Percentiles rank a stretch among this genome's conserved stretches.
phyloP scores from a whole-genome alignment of 345 rosid genomes.

The Eucalyptus curtisii region DNA sequence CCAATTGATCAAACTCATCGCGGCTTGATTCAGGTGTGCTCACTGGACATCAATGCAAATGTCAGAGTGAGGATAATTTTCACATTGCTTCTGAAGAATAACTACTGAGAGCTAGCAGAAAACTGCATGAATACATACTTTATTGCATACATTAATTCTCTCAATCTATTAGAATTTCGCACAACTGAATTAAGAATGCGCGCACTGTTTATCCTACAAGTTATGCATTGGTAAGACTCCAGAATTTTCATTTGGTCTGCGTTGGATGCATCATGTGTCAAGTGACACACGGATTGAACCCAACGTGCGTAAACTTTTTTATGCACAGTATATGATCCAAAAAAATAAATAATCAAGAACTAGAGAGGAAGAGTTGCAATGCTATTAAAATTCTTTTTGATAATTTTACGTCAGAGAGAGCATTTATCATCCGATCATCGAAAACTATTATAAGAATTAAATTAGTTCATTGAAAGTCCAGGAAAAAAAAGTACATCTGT shows the following conservation, averaged over 20 bases:
- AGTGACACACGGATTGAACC: not conserved
- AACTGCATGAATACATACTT: not conserved
- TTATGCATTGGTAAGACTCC: not conserved
- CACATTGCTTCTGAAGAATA: not conserved
- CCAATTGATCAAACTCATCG: not conserved
- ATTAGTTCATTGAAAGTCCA: not conserved
- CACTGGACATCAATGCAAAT: not conserved
- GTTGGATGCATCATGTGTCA: not conserved
- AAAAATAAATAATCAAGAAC: not conserved
- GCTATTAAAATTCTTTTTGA: not conserved
- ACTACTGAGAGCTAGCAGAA: not conserved
- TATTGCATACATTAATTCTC: not conserved
- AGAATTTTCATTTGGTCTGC: not conserved
- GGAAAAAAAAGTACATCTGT: not conserved
- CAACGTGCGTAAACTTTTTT: not conserved
- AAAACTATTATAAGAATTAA: not conserved
- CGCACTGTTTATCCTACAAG: not conserved
- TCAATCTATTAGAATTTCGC: not conserved
- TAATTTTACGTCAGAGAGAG: not conserved
- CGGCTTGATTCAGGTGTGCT: not conserved
- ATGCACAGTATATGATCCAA: not conserved
- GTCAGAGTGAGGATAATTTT: not conserved
- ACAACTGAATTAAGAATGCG: not conserved
- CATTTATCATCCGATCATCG: not conserved
- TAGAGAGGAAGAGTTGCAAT: not conserved